Conservation (phyloP, 441 rosid genomes). For the Theobroma grandiflorum region DNA sequence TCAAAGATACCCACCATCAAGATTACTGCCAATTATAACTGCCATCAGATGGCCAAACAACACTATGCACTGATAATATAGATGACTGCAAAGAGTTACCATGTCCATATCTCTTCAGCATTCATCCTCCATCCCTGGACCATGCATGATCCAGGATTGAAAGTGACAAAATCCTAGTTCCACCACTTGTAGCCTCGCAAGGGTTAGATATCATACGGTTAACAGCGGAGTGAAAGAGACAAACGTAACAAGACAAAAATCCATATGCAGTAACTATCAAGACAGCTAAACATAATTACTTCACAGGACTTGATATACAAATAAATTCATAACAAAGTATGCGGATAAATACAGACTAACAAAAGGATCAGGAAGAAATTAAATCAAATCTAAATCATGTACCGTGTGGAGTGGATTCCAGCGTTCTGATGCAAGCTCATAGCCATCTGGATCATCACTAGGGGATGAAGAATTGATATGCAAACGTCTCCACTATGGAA, state of each 20-base stretch:
- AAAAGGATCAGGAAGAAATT: not conserved
- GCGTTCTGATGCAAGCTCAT: constrained; percentile 58
- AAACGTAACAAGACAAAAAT: not conserved
- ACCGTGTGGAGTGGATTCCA: constrained; percentile 60
- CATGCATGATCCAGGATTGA: constrained; percentile 27
- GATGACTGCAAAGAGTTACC: constrained; percentile 39
- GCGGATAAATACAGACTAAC: not conserved
- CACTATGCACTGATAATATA: constrained; percentile 31
- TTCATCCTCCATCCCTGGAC: constrained; percentile 30
- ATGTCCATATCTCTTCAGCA: constrained; percentile 24
- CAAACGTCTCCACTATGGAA: constrained; percentile 55
- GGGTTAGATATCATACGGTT: constrained; percentile 1
- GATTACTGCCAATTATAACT: constrained; percentile 44
- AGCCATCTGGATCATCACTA: constrained; percentile 59
- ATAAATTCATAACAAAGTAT: not conserved
- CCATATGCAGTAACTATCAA: not conserved
- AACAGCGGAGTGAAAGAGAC: not conserved
- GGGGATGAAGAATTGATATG: constrained; percentile 64
- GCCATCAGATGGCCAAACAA: constrained; percentile 43
- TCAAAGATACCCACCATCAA: constrained; percentile 39
- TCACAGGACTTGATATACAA: not conserved
- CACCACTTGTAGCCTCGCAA: constrained; percentile 29
- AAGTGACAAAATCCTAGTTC: constrained; percentile 22
- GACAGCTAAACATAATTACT: not conserved
- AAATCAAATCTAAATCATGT: constrained; percentile 1